phyloP scores from a whole-genome alignment of 495 filamentous ascomycete species.

The Durotheca rogersii region DNA sequence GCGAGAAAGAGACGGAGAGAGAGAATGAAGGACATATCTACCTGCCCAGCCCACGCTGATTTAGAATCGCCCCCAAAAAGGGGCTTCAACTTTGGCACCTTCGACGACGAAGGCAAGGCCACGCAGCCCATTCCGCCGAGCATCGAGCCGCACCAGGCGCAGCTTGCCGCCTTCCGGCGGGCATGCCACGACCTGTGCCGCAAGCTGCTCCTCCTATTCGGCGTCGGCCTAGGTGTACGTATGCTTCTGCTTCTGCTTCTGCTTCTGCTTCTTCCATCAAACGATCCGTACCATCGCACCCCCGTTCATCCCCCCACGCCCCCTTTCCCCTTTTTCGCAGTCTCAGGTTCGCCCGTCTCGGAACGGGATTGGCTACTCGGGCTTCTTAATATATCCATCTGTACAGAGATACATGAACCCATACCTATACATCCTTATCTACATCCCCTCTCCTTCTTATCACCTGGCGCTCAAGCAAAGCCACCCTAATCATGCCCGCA shows the following conservation, averaged over 20 bases:
- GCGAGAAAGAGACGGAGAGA: not conserved
- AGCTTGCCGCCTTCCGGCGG: constrained; percentile 64
- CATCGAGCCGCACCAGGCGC: constrained; percentile 59
- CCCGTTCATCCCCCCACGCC: not conserved
- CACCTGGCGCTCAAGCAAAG: no score
- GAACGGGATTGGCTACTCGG: no score
- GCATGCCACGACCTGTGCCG: constrained; percentile 73
- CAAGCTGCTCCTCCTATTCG: constrained; percentile 71
- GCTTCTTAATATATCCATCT: not conserved
- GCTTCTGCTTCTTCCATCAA: not conserved
- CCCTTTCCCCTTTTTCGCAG: not conserved
- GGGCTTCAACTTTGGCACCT: constrained; percentile 90
- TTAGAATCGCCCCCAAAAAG: no score
- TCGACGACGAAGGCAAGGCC: constrained; percentile 64
- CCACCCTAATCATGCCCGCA: no score
- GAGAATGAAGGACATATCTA: not conserved
- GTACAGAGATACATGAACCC: constrained; percentile 7
- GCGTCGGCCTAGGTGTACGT: constrained; percentile 66
- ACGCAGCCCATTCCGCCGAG: constrained; percentile 75
- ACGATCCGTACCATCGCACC: no score
- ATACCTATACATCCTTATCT: no score
- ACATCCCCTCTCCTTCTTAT: no score
- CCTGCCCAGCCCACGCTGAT: no score
- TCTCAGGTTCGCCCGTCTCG: no score
- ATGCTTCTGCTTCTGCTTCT: not conserved